Conservation (phyloP, 1,139 yeast genomes). For the Pneumocystis jirovecii region DNA sequence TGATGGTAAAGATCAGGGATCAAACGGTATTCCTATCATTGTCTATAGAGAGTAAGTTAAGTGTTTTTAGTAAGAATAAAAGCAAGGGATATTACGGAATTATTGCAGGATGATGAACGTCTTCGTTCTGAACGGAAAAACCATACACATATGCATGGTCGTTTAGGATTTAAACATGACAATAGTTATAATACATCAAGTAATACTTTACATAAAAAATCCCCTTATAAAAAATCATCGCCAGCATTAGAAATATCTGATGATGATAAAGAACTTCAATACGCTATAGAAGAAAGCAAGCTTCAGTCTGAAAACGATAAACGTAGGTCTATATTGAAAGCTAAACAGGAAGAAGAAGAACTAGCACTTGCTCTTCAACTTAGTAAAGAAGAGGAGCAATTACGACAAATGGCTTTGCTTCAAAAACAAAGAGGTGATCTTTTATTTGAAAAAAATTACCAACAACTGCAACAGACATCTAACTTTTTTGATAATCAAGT, state of each 20-base stretch:
- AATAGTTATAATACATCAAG: slow-evolving; percentile 4
- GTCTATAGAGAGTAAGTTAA: not conserved
- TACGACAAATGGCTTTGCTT: slow-evolving; percentile 21
- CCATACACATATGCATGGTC: slow-evolving; percentile 15
- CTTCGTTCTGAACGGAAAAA: slow-evolving; percentile 50
- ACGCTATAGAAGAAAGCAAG: slow-evolving; percentile 70
- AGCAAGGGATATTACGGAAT: slow-evolving; percentile 74
- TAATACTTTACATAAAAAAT: slow-evolving; percentile 1
- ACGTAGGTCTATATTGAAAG: slow-evolving; percentile 31
- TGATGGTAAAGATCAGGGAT: slow-evolving; percentile 72
- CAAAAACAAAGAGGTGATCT: slow-evolving; percentile 23
- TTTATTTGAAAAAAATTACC: slow-evolving; percentile 19
- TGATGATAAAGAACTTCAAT: slow-evolving; percentile 67
- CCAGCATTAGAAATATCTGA: slow-evolving; percentile 22
- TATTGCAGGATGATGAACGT: slow-evolving; percentile 73
- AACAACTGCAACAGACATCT: slow-evolving; percentile 28
- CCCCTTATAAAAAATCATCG: slow-evolving; percentile 1
- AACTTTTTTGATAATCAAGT: slow-evolving; percentile 77
- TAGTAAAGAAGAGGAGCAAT: slow-evolving; percentile 71
- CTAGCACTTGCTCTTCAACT: slow-evolving; percentile 67
- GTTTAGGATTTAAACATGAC: slow-evolving; percentile 10
- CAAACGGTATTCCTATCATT: slow-evolving; percentile 28
- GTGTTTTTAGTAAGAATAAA: slow-evolving; percentile 48
- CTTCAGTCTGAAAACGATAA: slow-evolving; percentile 81
- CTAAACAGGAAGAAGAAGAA: slow-evolving; percentile 43